These are phyloP conservation scores for Rusavskia elegans DNA, from an alignment of 495 filamentous ascomycete species.

Conservation along the genomic window DNA sequence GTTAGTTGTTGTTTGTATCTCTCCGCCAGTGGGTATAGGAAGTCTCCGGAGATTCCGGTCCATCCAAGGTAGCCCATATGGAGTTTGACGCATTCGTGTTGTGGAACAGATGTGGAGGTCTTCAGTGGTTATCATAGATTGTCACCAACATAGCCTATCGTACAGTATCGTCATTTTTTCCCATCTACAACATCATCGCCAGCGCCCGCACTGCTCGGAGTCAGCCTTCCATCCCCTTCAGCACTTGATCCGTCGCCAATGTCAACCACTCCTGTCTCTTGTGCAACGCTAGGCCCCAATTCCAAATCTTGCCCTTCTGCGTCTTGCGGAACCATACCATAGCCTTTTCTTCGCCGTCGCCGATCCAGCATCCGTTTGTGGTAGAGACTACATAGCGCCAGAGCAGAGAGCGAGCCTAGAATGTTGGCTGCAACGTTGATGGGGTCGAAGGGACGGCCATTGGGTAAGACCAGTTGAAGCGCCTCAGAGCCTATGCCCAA, in stretches of 20 bases:
- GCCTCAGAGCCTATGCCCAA: conserved; percentile 77
- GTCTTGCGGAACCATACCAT: conserved; percentile 42
- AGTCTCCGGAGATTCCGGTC: too few species aligned
- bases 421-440: conserved; percentile 81
- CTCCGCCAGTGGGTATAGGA: too few species aligned
- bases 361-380: conserved; percentile 91
- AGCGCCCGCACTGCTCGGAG: conserved; percentile 7
- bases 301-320: conserved; percentile 35
- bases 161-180: not conserved
- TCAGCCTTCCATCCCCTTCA: conserved; percentile 9
- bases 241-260: conserved; percentile 21
- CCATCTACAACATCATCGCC: not conserved
- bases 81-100: too few species aligned
- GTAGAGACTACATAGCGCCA: conserved; percentile 73
- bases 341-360: conserved; percentile 57
- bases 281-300: conserved; percentile 32
- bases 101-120: too few species aligned
- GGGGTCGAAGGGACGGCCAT: conserved; percentile 65
- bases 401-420: conserved; percentile 52
- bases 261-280: conserved; percentile 45
- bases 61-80: too few species aligned
- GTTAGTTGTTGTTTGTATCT: too few species aligned
- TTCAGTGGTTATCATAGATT: not conserved
- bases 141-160: not conserved
- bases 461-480: conserved; percentile 66